Evolutionary conservation across 2,329 filamentous ascomycete genomes (phyloP), one percentile per base, ranked within the genome.

Genomic region (Metarhizium humberi): DNA sequence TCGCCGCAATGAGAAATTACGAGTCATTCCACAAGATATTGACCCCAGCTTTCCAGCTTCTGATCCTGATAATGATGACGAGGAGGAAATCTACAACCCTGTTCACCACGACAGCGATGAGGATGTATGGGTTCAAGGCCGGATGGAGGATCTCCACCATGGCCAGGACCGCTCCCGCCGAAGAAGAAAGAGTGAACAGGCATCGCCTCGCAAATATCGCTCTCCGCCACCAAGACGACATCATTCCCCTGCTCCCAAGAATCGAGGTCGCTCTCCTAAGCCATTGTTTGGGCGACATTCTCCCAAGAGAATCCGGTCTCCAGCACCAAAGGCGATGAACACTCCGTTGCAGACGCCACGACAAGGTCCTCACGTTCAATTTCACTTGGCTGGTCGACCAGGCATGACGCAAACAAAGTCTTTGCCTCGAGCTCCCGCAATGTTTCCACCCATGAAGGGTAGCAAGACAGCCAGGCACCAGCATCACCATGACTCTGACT

Each of bases 21-120:
- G 87, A 59, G 69, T 83, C 34, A 90, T 92, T 34, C 92, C 94
- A n/a, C 94, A 97, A 67, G 94, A 97, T 63, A 95, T 96, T 57
- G 94, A 99, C 66, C 94, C 94, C 1, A 96, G 92, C 66, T 99
- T 99, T 69, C 94, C 94, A 0, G 92, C 91, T 0, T 96, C 92
- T 0, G 94, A 97, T 62, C 88, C 87, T 0, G 94, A 99, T 30
- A 85, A 91, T 61, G 86, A 92, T 32, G 88, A 89, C 50, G 88
- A 90, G 42, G 84, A 89, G 45, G 85, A 89, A 54, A 81, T 69
- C 69, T 85, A 66, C 73, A 84, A 70, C 69, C 74, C 70, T 63
- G 75, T 66, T 56, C 82, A 69, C 63, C 76, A 84, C 53, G 83
- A 85, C 20, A 90, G 85, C 62, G 87, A 90, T 42, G 81, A 85